Base-by-base conservation (phyloP, 805 yeast genomes). In the Starmerella tilneyi region DNA sequence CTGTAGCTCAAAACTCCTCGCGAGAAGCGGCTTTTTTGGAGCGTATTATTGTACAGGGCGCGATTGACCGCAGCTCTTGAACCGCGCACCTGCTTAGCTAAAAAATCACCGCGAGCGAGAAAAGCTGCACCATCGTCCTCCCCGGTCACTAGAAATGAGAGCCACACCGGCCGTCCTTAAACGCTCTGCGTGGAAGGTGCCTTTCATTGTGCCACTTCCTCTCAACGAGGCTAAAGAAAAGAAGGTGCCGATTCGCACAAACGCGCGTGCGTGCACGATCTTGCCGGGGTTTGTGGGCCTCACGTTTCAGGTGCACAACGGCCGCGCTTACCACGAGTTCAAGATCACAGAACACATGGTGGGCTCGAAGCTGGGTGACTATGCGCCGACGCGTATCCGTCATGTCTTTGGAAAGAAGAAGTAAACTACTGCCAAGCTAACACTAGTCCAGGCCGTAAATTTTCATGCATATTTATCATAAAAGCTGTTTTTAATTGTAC, bases 281-380 rank as follows among this genome's bases (percentile, higher is more conserved):
- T 68, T 92, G 41, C 98, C 98, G 17, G 94, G 85, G 61, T 89
- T 92, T 65, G 95, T 92, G 27, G 98, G 98, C 4, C 70, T 92
- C 46, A 81, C 79, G 56, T 92, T 92, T 64, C 94, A 92, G 64
- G 84, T 92, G 28, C 98, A 92, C 66, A 92, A 92, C 65, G 98
- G 98, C 23, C 84, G 81, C 60, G 94, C 85, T 56, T 92, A 88
- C 60, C 94, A 86, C 31, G 84, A 85, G 42, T 73, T 92, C 43
- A 84, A 80, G 53, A 75, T 92, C 17, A 76, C 81, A 8, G 96
- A 92, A 61, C 92, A 92, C 56, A 92, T 92, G 98, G 96, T 92
- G 49, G 98, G 98, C 16, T 75, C 79, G 55, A 92, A 89, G 62
- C 68, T 92, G 45, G 98, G 98, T 2, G 96, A 89, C 63, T 92